Conservation (phyloP, 352 stramenopile species). For the Phytophthora melonis region DNA sequence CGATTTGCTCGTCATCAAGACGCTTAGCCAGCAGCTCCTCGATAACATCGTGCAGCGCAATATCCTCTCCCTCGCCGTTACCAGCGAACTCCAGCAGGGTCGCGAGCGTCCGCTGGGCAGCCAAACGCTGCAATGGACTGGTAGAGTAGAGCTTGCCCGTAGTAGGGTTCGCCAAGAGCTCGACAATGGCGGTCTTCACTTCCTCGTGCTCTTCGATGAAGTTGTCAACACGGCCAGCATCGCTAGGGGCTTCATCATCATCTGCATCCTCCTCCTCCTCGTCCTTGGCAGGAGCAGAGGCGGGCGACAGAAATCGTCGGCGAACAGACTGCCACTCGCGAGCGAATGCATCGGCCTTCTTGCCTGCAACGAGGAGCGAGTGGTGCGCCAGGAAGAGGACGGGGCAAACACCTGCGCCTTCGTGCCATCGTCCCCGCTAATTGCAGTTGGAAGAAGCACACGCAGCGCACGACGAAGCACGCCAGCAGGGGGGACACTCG, state of each 20-base stretch:
- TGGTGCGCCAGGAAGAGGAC: slow-evolving; percentile 76
- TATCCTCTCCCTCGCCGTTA: slow-evolving; percentile 78
- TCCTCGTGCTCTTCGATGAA: slow-evolving; percentile 77
- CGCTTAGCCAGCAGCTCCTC: slow-evolving; percentile 65
- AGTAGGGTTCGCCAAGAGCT: slow-evolving; percentile 53
- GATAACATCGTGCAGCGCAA: slow-evolving; percentile 79
- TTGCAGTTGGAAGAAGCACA: slow-evolving; percentile 53
- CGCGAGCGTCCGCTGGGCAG: slow-evolving; percentile 73
- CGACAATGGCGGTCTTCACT: slow-evolving; percentile 64
- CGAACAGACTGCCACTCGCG: slow-evolving; percentile 79
- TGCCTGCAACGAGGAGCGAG: slow-evolving; percentile 75
- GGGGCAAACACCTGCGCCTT: slow-evolving; percentile 59
- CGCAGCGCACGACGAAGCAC: slow-evolving; percentile 72
- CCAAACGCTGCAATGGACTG: slow-evolving; percentile 57
- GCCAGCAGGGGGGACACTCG: slow-evolving; percentile 56
- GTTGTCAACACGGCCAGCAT: slow-evolving; percentile 71
- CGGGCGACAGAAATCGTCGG: slow-evolving; percentile 57
- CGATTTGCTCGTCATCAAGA: slow-evolving; percentile 59
- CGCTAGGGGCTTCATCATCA: slow-evolving; percentile 59
- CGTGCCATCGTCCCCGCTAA: slow-evolving; percentile 44
- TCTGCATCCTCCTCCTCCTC: slow-evolving; percentile 58
- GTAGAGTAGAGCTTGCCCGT: slow-evolving; percentile 68
- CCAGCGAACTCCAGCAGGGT: slow-evolving; percentile 83
- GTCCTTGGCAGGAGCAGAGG: slow-evolving; percentile 18
- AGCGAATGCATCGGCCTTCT: slow-evolving; percentile 54